Evolutionary conservation across 257 asterid genomes (phyloP).

Genomic region (Petunia axillaris): DNA sequence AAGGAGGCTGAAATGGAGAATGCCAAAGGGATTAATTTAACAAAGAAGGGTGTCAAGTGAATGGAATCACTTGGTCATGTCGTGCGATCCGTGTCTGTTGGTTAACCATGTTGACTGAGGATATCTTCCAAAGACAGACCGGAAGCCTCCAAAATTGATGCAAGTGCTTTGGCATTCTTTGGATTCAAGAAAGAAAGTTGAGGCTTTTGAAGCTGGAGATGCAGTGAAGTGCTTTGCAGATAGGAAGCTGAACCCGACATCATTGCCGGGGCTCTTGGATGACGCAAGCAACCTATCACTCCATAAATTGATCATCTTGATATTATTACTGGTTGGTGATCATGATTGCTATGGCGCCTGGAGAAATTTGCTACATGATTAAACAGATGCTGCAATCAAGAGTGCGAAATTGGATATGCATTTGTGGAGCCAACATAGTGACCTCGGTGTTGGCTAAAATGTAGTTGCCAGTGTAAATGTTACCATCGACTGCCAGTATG

Average conservation of each 20-base stretch:
- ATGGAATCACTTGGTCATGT: slow-evolving; percentile 37
- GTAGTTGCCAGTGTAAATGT: background rate
- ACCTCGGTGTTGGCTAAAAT: background rate
- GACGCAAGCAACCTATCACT: slow-evolving; percentile 10
- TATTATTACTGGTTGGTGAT: slow-evolving; percentile 15
- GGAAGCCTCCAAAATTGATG: slow-evolving; percentile 34
- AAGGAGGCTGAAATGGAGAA: slow-evolving; percentile 87
- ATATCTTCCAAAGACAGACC: slow-evolving; percentile 20
- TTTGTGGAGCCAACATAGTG: background rate
- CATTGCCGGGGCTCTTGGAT: slow-evolving; percentile 18
- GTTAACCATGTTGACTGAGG: slow-evolving; percentile 5
- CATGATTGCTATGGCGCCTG: background rate
- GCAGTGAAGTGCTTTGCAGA: slow-evolving; percentile 36
- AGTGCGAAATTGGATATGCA: background rate
- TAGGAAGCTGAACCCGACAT: slow-evolving; percentile 24
- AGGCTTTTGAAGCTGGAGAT: slow-evolving; percentile 43
- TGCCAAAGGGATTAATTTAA: slow-evolving; percentile 56
- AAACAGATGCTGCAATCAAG: slow-evolving; percentile 7
- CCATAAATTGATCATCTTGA: slow-evolving; percentile 5
- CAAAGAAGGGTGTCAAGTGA: slow-evolving; percentile 59
- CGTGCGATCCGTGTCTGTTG: slow-evolving; percentile 25
- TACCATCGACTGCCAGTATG: background rate
- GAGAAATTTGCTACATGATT: slow-evolving; percentile 11
- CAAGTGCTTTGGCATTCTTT: slow-evolving; percentile 36
- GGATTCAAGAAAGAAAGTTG: slow-evolving; percentile 36